These are phyloP conservation scores for Venturia effusa DNA, from an alignment of 2,329 filamentous ascomycete species.

Conservation along the genomic window DNA sequence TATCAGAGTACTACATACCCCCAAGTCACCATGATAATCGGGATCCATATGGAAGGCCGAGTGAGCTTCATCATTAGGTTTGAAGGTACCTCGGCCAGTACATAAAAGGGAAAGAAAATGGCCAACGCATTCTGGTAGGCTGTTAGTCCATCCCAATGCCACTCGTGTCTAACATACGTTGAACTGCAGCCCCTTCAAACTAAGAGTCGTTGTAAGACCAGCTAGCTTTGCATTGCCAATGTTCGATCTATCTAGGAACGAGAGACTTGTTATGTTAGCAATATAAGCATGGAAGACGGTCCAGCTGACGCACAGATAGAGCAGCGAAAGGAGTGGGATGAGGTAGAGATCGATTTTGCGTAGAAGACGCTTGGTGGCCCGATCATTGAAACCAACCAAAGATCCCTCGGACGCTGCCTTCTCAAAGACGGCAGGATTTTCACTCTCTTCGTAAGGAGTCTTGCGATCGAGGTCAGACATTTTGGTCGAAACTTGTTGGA, in stretches of 20 bases:
- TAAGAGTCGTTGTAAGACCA: constrained; percentile 24
- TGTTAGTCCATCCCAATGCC: neutral
- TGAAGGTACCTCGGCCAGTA: constrained; percentile 12
- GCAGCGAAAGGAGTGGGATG: constrained; percentile 48
- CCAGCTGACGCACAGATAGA: constrained; percentile 36
- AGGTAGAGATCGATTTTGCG: constrained; percentile 45
- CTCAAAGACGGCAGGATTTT: neutral
- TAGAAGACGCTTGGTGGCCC: constrained; percentile 39
- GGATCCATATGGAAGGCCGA: constrained; percentile 12
- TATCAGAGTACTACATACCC: neutral
- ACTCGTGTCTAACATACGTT: constrained; percentile 15
- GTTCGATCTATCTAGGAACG: constrained; percentile 36
- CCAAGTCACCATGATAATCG: constrained; percentile 12
- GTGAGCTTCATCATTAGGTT: constrained; percentile 13
- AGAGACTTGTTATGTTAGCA: constrained; percentile 5
- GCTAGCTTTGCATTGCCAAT: constrained; percentile 33
- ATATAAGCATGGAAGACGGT: constrained; percentile 15
- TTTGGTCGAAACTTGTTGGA: neutral
- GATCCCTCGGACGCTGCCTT: neutral
- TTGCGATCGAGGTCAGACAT: neutral
- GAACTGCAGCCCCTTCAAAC: constrained; percentile 23
- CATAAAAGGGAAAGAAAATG: constrained; percentile 30
- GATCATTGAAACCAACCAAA: constrained; percentile 21
- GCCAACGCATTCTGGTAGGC: constrained; percentile 20
- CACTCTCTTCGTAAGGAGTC: neutral